phyloP scores from a whole-genome alignment of 2,329 filamentous ascomycete species.

The Paramyrothecium sp. region DNA sequence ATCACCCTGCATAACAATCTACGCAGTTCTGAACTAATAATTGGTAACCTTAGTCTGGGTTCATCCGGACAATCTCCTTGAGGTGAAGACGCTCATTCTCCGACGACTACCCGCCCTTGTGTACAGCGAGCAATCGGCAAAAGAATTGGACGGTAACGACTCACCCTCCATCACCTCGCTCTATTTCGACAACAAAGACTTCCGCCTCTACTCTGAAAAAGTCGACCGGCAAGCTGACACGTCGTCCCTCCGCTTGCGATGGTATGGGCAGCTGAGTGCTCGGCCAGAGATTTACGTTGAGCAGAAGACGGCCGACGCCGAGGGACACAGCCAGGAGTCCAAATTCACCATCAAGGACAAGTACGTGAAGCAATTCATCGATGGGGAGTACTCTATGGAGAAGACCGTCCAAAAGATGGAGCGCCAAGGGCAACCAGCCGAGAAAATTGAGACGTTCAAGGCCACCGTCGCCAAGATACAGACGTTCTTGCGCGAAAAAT shows the following conservation, averaged over 20 bases:
- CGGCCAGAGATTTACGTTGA: slow-evolving; percentile 82
- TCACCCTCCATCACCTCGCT: slow-evolving; percentile 93
- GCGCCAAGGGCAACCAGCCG: slow-evolving; percentile 65
- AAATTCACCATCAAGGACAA: slow-evolving; percentile 90
- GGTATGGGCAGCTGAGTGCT: slow-evolving; percentile 82
- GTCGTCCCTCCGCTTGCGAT: slow-evolving; percentile 80
- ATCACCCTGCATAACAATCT: not conserved
- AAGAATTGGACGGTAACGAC: slow-evolving; percentile 74
- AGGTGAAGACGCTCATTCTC: slow-evolving; percentile 94
- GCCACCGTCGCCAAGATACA: slow-evolving; percentile 75
- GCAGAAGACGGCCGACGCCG: slow-evolving; percentile 80
- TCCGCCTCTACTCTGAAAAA: slow-evolving; percentile 84
- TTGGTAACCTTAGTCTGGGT: slow-evolving; percentile 71
- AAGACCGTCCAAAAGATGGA: slow-evolving; percentile 87
- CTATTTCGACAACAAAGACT: slow-evolving; percentile 89
- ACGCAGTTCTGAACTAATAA: not conserved
- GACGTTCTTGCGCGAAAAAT: slow-evolving; percentile 71
- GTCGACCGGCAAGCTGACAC: slow-evolving; percentile 73
- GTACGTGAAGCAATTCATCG: slow-evolving; percentile 83
- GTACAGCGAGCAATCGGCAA: slow-evolving; percentile 85
- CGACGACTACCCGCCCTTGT: slow-evolving; percentile 87
- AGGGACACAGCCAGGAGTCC: slow-evolving; percentile 74
- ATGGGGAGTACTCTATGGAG: slow-evolving; percentile 87
- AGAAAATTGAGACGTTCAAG: slow-evolving; percentile 68
- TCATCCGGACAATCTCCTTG: slow-evolving; percentile 89